A percentile compares a stretch with the other conserved stretches of the same genome.
Evolutionary conservation across 2,329 filamentous ascomycete species (phyloP).

Genomic region (Fusarium fujikuroi): DNA sequence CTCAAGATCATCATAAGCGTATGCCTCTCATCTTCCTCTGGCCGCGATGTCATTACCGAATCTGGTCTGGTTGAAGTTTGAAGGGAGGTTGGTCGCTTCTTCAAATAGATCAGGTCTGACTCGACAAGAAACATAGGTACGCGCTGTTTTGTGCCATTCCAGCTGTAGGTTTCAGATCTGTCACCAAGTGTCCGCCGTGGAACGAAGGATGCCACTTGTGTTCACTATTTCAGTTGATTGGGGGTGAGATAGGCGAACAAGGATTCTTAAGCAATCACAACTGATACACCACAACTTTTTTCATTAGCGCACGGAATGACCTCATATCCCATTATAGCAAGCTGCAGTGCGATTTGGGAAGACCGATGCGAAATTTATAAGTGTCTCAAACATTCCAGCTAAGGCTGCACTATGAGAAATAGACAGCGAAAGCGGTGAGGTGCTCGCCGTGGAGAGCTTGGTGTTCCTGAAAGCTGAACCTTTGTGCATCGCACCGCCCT

Average conservation of each 20-base stretch:
- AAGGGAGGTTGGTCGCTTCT: not conserved
- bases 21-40: not conserved
- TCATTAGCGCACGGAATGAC: slow-evolving; percentile 1
- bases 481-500: slow-evolving; percentile 26
- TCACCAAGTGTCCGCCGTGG: not conserved
- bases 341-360: not conserved
- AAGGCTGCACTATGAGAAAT: not conserved
- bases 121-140: not conserved
- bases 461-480: slow-evolving; percentile 36
- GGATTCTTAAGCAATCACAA: not conserved
- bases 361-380: not conserved
- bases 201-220: not conserved
- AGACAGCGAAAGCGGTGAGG: slow-evolving; percentile 37
- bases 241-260: slow-evolving; percentile 4
- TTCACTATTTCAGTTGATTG: not conserved
- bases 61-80: not conserved
- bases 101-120: slow-evolving; percentile 3
- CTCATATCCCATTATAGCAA: slow-evolving; percentile 12
- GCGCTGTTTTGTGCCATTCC: not conserved
- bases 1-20: not conserved
- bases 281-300: not conserved
- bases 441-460: slow-evolving; percentile 17
- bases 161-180: not conserved
- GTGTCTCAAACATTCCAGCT: not conserved
- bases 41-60: slow-evolving; percentile 4